Evolutionary conservation across 78 protist species (phyloP), one percentile per base, ranked within the genome.

Genomic region (Speleostelium caveatum): DNA sequence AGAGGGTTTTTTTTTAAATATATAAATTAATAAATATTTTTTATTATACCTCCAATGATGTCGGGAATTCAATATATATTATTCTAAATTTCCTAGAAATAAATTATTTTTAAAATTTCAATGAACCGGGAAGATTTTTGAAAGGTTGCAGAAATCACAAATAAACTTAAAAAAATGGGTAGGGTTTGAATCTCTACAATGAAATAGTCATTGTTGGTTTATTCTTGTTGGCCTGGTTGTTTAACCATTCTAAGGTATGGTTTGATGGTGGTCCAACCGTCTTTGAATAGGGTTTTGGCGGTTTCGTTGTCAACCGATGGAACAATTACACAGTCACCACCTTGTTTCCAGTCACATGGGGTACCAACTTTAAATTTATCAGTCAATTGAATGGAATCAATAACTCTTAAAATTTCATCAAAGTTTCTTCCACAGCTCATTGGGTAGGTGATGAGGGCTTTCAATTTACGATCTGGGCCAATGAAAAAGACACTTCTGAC

Each of bases 331-430:
- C 65, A 58, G 3, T 90, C 76, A 2, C 86, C 95, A 36, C 97
- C 97, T 8, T 55, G 21, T 42, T 86, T 72, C 97, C 97, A 96
- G 80, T 96, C 87, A 58, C 58, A 79, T 51, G 97, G 97, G 17
- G 97, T 96, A 5, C 94, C 96, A 35, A 93, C 92, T n/a, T 38
- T 65, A 71, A 53, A 38, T 63, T 90, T 63, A 22, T 86, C 97
- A 28, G 97, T 92, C 62, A 92, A 77, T 87, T 95, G 97, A n/a
- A 95, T 63, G 12, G 96, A 83, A 55, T 95, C 97, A 12, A 95
- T 5, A 38, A 86, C 92, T 75, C 97, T 95, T 17, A 95, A 12
- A 49, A 95, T 71, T 75, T 95, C 97, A 73, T 87, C 88, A 61
- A 83, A 83, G 62, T 73, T 56, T 30, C 90, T 32, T 63, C 91